Percentiles rank a stretch among this genome's conserved stretches.
These are phyloP conservation scores for Chaetothyriales sp. DNA, from an alignment of 2,329 filamentous ascomycete species.

Conservation along the genomic window DNA sequence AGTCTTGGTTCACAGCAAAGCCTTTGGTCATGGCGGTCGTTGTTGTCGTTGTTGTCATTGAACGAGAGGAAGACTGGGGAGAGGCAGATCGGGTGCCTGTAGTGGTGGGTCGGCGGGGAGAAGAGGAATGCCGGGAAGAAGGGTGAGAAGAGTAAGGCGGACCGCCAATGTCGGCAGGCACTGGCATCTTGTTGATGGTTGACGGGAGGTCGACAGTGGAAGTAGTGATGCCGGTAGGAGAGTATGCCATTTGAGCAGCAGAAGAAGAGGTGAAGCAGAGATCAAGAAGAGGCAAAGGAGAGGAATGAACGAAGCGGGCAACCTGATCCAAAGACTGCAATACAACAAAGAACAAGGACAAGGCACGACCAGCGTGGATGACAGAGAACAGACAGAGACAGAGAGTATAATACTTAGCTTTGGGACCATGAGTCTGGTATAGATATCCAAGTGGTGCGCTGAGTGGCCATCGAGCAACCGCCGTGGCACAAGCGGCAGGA, in stretches of 20 bases:
- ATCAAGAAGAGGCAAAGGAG: neutral
- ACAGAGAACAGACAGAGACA: neutral
- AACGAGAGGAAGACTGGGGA: neutral
- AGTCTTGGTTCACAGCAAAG: neutral
- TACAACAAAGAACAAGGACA: neutral
- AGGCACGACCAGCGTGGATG: neutral
- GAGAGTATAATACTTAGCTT: neutral
- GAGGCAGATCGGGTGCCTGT: conserved; percentile 2
- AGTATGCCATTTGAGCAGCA: neutral
- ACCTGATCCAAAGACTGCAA: neutral
- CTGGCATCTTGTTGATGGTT: neutral
- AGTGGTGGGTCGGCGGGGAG: conserved; percentile 1
- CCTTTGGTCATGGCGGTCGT: neutral
- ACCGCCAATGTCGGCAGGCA: neutral
- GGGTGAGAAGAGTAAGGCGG: neutral
- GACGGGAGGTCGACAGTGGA: neutral
- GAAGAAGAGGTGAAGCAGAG: no score
- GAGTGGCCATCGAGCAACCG: neutral
- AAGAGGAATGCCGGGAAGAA: conserved; percentile 2
- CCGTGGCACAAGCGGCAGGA: neutral
- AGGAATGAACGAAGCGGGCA: neutral
- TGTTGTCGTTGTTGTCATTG: neutral
- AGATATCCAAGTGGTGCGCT: neutral
- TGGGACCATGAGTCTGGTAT: neutral
- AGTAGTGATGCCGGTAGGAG: neutral